A percentile compares a stretch with the other conserved stretches of the same genome.
phyloP scores from a whole-genome alignment of 345 rosid species.

The Odontarrhena argentea region DNA sequence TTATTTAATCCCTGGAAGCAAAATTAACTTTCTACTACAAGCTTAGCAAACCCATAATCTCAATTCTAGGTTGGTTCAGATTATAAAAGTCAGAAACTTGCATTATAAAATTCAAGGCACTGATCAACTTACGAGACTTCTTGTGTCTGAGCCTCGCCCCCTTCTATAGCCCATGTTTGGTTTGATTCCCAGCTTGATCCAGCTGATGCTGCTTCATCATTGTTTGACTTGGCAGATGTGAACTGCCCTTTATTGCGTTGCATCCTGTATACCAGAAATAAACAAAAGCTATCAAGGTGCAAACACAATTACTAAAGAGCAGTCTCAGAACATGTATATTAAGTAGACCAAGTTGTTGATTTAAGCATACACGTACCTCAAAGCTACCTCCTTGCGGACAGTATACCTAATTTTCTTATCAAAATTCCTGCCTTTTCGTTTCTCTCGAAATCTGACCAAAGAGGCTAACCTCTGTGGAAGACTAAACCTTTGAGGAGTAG shows the following conservation, averaged over 20 bases:
- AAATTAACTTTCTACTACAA: not conserved
- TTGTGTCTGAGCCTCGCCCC: constrained; percentile 52
- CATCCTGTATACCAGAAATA: constrained; percentile 47
- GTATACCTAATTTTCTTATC: constrained; percentile 72
- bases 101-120: not conserved
- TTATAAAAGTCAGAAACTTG: constrained; percentile 9
- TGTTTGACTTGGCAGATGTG: constrained; percentile 58
- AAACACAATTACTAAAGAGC: not conserved
- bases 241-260: constrained; percentile 70
- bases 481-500: constrained; percentile 59
- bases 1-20: constrained; percentile 2
- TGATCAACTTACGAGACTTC: constrained; percentile 52
- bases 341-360: constrained; percentile 13
- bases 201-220: constrained; percentile 59
- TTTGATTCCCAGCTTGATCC: constrained; percentile 56
- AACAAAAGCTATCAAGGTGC: constrained; percentile 22
- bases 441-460: constrained; percentile 61
- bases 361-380: constrained; percentile 46
- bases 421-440: constrained; percentile 65
- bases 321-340: constrained; percentile 10
- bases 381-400: constrained; percentile 69
- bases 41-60: constrained; percentile 17
- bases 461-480: constrained; percentile 67
- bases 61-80: constrained; percentile 4
- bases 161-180: constrained; percentile 52